Percentiles rank a stretch among this genome's conserved stretches.
These are phyloP conservation scores for Athelia sp. DNA, from an alignment of 1,284 basidiomycete genomes.

Conservation along the genomic window DNA sequence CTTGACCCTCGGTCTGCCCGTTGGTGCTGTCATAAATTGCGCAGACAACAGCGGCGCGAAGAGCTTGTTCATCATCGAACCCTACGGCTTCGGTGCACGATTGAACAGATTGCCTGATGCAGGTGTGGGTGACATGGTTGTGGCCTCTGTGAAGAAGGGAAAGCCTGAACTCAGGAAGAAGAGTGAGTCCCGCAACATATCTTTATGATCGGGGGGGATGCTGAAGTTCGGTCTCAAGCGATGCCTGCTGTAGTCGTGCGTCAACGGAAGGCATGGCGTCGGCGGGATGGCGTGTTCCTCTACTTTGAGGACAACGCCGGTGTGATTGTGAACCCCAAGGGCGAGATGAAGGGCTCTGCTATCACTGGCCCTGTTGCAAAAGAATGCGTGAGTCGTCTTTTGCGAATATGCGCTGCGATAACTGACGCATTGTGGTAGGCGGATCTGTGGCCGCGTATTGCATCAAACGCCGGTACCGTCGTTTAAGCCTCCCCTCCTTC, in stretches of 20 bases:
- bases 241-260: slow-evolving; percentile 98
- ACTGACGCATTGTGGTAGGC: slow-evolving; percentile 44
- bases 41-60: slow-evolving; percentile 99
- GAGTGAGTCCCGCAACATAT: slow-evolving; percentile 54
- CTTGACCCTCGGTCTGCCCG: slow-evolving; percentile 94
- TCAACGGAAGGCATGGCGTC: slow-evolving; percentile 98
- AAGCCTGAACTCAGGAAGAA: slow-evolving; percentile 99
- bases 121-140: slow-evolving; percentile 98
- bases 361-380: slow-evolving; percentile 98
- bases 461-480: slow-evolving; percentile 97
- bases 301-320: slow-evolving; percentile 99
- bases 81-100: slow-evolving; percentile 91
- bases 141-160: slow-evolving; percentile 99
- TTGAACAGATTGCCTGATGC: slow-evolving; percentile 98
- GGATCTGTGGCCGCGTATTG: slow-evolving; percentile 99
- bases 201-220: slow-evolving; percentile 1
- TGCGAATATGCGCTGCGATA: neutral
- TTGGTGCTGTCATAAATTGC: slow-evolving; percentile 98
- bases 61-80: slow-evolving; percentile 89
- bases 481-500: slow-evolving; percentile 47
- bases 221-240: slow-evolving; percentile 45
- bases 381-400: slow-evolving; percentile 73
- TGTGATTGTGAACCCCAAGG: slow-evolving; percentile 98
- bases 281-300: slow-evolving; percentile 97
- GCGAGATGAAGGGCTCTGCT: slow-evolving; percentile 99